Base-by-base conservation (phyloP, 805 yeast species). In the Candida coleopterorum region DNA sequence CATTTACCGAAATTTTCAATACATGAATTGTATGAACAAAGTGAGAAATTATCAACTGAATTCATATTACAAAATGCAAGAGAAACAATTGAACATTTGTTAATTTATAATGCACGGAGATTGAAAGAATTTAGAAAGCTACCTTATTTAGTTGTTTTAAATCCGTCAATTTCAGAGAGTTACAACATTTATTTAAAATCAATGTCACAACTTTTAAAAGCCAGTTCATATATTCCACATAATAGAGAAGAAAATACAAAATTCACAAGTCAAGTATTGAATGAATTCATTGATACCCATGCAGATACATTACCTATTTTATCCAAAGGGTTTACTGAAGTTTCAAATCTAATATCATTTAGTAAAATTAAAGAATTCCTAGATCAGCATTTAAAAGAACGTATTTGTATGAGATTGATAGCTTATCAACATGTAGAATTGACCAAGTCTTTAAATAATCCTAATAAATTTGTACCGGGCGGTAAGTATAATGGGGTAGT, bases 351-450 rank as follows among this genome's bases (percentile, higher is more conserved):
- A 26, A 35, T 77, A 56, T 45, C 74, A 2, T 57, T 66, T 21
- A 68, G 64, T 6, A 65, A 74, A 18, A 75, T 84, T 28, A 76
- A 81, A 37, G 50, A 55, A 3, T 85, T 89, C 46, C 64, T 90
- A 45, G 85, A 86, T 51, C 61, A 68, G 9, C 97, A 90, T 61
- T 68, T 90, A 48, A 69, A 74, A 38, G 96, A 89, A 46, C 71
- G 97, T 43, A 89, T 90, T 28, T 74, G 89, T 45, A 85, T 93
- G 79, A 77, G 96, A 39, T 64, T 89, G 34, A 68, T 88, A 37
- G 88, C 94, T 0, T 89, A 85, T 43, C 96, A 93, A 56, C 95
- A 85, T 59, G 71, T 86, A 16, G 74, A 75, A 36, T 60, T 87
- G 24, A 68, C 88, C 4, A 49, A 50, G 16, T 51, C 68, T 1